Base-by-base conservation (phyloP, 2,329 filamentous ascomycete genomes). In the Didymellaceae sp. region DNA sequence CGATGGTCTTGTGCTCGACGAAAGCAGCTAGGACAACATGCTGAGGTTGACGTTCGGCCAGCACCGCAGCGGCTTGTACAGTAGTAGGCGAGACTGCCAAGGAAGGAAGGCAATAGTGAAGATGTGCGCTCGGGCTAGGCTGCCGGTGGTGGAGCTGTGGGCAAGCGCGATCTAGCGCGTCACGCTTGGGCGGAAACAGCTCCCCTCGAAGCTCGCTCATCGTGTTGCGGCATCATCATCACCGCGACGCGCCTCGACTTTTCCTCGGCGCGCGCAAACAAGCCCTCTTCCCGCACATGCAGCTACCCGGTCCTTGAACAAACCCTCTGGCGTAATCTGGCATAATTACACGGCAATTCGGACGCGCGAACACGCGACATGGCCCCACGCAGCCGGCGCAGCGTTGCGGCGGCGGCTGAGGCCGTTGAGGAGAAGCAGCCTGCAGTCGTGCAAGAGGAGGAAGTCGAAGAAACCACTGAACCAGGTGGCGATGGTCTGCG, bases 361-460 rank as follows among this genome's bases (percentile, higher is more conserved):
- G 31, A 63, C 66, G 64, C 66, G 64, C 64, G 52, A 52, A 57
- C 58, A 70, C 68, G 63, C 68, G 65, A 61, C 47, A 73, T 72
- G 70, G 68, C 68, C 44, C 66, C 69, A 60, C 70, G 72, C 60
- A 73, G 70, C 58, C 69, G 72, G 61, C 67, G 71, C 40, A 73
- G 69, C 62, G 70, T 62, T 32, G 63, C 61, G 45, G 67, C 69
- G 49, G 71, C 69, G 45, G 55, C 60, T 4, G 63, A 65, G 18
- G 67, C 57, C n/a, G 62, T 65, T 18, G 61, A 59, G 30, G 67
- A 59, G 42, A 59, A 54, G 53, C 40, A 50, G 34, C 50, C 44
- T 33, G 37, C 58, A 35, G 61, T 66, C 46, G 58, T 62, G 39
- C 83, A 97, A 33, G 78, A 86, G 59, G 50, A 52, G 24, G 48